A percentile compares a stretch with the other conserved stretches of the same genome.
phyloP scores from a whole-genome alignment of 441 rosid genomes.

The Daphne laureola region DNA sequence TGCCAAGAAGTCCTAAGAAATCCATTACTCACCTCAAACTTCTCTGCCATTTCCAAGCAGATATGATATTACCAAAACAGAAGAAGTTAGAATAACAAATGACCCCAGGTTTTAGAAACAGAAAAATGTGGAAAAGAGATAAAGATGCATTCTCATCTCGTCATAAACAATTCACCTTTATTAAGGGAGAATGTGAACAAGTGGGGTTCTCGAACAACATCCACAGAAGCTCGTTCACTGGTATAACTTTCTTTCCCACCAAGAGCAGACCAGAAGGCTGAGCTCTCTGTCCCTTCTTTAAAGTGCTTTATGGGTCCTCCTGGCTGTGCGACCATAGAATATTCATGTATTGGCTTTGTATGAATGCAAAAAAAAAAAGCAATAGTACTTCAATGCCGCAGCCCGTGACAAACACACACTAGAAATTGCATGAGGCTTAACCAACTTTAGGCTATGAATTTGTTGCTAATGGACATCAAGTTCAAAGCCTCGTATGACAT shows the following conservation, averaged over 20 bases:
- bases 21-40: slow-evolving; percentile 73
- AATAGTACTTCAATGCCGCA: background rate
- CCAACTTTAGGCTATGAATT: no score
- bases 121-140: no score
- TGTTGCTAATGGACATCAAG: no score
- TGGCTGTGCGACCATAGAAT: slow-evolving; percentile 47
- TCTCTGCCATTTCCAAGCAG: slow-evolving; percentile 57
- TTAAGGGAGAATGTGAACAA: slow-evolving; percentile 61
- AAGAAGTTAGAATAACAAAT: slow-evolving; percentile 33
- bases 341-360: background rate
- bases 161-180: slow-evolving; percentile 45
- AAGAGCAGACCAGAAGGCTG: slow-evolving; percentile 91
- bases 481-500: no score
- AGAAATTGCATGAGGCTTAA: no score
- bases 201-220: slow-evolving; percentile 79
- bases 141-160: slow-evolving; percentile 2
- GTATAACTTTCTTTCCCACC: slow-evolving; percentile 94
- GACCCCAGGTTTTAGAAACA: background rate
- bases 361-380: background rate
- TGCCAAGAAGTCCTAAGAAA: slow-evolving; percentile 15
- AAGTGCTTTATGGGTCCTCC: slow-evolving; percentile 83
- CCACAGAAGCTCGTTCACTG: slow-evolving; percentile 60
- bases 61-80: slow-evolving; percentile 29
- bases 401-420: no score
- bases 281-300: slow-evolving; percentile 99